Conservation (phyloP, 176 grass and related monocot species). For the Themeda triandra region DNA sequence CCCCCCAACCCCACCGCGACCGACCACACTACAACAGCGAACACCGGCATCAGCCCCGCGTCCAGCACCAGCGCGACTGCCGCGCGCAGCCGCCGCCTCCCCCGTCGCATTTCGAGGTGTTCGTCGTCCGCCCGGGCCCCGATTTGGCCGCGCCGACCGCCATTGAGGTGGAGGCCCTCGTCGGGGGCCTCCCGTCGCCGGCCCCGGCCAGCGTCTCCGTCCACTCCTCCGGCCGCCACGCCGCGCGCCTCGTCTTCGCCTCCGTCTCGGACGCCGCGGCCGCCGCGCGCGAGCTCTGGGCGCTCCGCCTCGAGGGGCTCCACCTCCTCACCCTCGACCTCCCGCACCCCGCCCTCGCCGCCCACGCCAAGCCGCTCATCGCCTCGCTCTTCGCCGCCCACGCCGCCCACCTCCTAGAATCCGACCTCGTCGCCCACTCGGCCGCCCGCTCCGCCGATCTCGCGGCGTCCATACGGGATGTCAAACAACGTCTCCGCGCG, state of each 20-base stretch:
- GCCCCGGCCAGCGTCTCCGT: constrained; percentile 22
- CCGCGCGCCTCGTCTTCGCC: constrained; percentile 43
- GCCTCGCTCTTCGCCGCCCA: constrained; percentile 50
- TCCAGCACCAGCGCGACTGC: not conserved
- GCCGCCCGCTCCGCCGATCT: constrained; percentile 32
- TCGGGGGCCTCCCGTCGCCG: constrained; percentile 26
- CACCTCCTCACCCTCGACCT: constrained; percentile 49
- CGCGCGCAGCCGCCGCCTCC: not conserved
- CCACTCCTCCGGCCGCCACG: constrained; percentile 30
- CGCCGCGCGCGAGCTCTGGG: constrained; percentile 59
- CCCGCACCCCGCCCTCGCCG: not conserved
- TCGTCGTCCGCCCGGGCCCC: constrained; percentile 30
- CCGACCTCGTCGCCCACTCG: constrained; percentile 19
- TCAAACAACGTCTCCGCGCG: not conserved
- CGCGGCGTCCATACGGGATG: constrained; percentile 18
- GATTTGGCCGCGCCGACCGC: constrained; percentile 8
- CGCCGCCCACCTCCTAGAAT: constrained; percentile 42
- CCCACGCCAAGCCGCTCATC: constrained; percentile 38
- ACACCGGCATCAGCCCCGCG: not conserved
- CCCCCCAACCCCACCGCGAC: not conserved
- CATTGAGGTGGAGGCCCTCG: constrained; percentile 47
- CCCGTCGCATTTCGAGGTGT: not conserved
- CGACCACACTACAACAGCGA: not conserved
- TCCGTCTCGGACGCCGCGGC: constrained; percentile 40
- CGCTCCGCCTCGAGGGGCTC: constrained; percentile 57